Conservation (phyloP, 208 protist species). For the Willaertia magna region DNA sequence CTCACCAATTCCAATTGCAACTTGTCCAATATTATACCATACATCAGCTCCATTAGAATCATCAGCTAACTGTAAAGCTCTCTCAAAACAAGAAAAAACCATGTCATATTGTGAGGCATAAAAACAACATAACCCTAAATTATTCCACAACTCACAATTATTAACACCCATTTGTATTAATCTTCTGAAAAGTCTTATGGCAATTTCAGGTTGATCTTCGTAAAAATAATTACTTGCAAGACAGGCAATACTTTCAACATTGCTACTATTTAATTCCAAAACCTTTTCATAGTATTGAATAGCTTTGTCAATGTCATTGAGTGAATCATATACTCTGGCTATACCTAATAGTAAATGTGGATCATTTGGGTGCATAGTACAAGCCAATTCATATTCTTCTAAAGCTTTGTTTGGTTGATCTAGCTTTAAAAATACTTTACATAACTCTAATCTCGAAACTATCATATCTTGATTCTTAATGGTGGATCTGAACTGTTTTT, state of each 20-base stretch:
- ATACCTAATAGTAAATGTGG: constrained; percentile 60
- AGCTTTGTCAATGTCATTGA: constrained; percentile 62
- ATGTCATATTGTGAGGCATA: constrained; percentile 80
- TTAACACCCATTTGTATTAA: constrained; percentile 83
- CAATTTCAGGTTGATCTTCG: constrained; percentile 77
- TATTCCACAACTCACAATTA: constrained; percentile 80
- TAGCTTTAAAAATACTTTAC: constrained; percentile 74
- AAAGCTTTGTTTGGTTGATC: constrained; percentile 80
- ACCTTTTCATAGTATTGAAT: constrained; percentile 62
- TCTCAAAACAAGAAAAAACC: constrained; percentile 72
- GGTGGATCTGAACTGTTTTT: constrained; percentile 65
- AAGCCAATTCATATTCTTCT: constrained; percentile 57
- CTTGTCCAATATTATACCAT: constrained; percentile 88
- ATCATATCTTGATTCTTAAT: constrained; percentile 61
- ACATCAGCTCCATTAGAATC: constrained; percentile 63
- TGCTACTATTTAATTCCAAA: constrained; percentile 63
- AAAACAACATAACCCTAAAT: constrained; percentile 83
- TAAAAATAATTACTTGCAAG: constrained; percentile 81
- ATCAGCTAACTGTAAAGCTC: constrained; percentile 48
- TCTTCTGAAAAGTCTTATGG: constrained; percentile 74
- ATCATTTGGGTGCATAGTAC: constrained; percentile 64
- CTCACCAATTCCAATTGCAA: constrained; percentile 78
- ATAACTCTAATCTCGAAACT: constrained; percentile 62
- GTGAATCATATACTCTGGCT: constrained; percentile 68
- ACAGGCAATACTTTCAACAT: constrained; percentile 81